Base-by-base conservation (phyloP, 1,284 basidiomycete genomes). In the Boletellus dicymbophilus region DNA sequence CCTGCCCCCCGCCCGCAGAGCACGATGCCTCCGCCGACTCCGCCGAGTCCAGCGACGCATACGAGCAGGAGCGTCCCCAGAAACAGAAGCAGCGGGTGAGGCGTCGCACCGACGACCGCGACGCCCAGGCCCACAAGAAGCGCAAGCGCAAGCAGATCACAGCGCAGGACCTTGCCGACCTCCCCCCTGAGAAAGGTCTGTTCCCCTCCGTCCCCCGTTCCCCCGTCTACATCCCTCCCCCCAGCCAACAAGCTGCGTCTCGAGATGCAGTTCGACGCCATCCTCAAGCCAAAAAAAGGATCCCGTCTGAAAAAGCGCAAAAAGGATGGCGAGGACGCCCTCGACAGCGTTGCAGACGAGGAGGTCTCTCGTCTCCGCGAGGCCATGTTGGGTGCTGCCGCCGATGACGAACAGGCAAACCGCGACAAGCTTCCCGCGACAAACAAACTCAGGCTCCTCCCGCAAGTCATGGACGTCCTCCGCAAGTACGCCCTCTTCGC, bases 331-430 rank as follows among this genome's bases (percentile, higher is more conserved):
- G 90, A 93, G 13, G 90, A 83, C 54, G 77, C 78, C 2, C 68
- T 98, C 21, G 96, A 99, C 61, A 79, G 84, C 33, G 89, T 91
- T 58, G 93, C 94, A 16, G 96, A 99, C 66, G 93, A 95, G 56
- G 88, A 96, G 60, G 93, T 98, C 22, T 86, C 88, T 1, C 77
- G 88, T 8, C 76, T 99, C 21, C 80, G 92, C 18, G 86, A 92
- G 52, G 76, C 84, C 30, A 99, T 99, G 97, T 78, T 91, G 39
- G 72, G 75, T 9, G 97, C 96, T 2, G 95, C 91, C 0, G 86
- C 90, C 18, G 85, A 88, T 52, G 97, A 99, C 64, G 81, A 87
- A 39, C 81, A 85, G 45, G 82, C 92, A 6, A 96, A 97, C 68
- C 71, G 79, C 42, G 82, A 88, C 38, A 93, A 91, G 62, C 69